These are phyloP conservation scores for Aspergillus olivimuriae DNA, from an alignment of 495 filamentous ascomycete genomes.

Conservation along the genomic window DNA sequence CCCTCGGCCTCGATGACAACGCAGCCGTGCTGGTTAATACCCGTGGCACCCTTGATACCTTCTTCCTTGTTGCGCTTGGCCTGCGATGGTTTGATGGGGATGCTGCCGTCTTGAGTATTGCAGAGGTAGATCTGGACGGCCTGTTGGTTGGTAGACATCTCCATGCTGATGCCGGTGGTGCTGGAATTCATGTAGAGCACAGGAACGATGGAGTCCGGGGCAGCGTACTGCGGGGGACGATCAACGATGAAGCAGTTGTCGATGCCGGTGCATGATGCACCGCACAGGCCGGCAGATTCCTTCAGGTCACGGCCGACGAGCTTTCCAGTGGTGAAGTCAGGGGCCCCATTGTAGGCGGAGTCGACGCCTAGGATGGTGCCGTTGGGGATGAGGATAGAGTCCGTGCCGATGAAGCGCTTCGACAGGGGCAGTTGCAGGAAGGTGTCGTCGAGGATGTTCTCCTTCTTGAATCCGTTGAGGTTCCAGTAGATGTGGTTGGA, in stretches of 20 bases:
- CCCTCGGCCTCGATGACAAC: slow-evolving; percentile 57
- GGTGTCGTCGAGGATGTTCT: slow-evolving; percentile 63
- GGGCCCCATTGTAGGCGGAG: slow-evolving; percentile 45
- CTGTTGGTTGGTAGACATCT: slow-evolving; percentile 68
- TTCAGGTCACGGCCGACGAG: slow-evolving; percentile 63
- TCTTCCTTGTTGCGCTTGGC: slow-evolving; percentile 40
- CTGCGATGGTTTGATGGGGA: slow-evolving; percentile 47
- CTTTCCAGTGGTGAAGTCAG: slow-evolving; percentile 76
- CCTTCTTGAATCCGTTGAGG: slow-evolving; percentile 70
- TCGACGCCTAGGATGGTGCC: slow-evolving; percentile 62
- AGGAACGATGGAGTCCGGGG: slow-evolving; percentile 52
- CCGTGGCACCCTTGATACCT: slow-evolving; percentile 31
- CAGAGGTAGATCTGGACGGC: slow-evolving; percentile 77
- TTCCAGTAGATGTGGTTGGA: slow-evolving; percentile 85
- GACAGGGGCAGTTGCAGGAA: slow-evolving; percentile 66
- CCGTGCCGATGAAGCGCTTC: slow-evolving; percentile 61
- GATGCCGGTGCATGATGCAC: slow-evolving; percentile 68
- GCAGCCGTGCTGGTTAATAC: slow-evolving; percentile 60
- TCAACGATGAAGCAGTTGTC: slow-evolving; percentile 70
- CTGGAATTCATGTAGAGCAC: slow-evolving; percentile 53
- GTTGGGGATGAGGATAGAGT: slow-evolving; percentile 72
- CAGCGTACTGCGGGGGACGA: slow-evolving; percentile 57
- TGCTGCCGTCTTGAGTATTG: slow-evolving; percentile 62
- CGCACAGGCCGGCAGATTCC: slow-evolving; percentile 58
- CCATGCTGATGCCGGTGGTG: slow-evolving; percentile 62